Evolutionary conservation across 179 eudicot species (phyloP).

Genomic region (Spergularia azorica): DNA sequence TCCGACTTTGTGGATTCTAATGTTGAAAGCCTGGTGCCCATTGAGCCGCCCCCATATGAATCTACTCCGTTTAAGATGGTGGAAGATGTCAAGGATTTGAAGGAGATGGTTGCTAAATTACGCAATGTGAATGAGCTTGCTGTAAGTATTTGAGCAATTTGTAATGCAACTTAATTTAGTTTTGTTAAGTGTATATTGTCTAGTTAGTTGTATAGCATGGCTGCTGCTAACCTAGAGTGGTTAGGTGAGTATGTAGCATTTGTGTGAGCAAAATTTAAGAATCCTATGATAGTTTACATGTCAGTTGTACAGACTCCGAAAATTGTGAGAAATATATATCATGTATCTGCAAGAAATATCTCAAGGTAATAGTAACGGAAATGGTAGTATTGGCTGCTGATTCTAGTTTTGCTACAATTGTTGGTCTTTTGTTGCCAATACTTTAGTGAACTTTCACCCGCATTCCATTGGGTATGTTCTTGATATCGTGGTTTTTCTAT

Average conservation of each 20-base stretch:
- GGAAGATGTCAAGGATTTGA: constrained; percentile 77
- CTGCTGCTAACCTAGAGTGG: not conserved
- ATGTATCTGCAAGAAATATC: too few relatives aligned
- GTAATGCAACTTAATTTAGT: not conserved
- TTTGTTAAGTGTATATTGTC: not conserved
- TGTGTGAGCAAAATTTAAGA: not conserved
- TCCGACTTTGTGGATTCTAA: constrained; percentile 67
- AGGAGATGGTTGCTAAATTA: constrained; percentile 76
- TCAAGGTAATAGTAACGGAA: too few relatives aligned
- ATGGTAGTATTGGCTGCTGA: too few relatives aligned
- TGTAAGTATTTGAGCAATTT: constrained; percentile 43
- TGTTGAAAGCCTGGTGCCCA: constrained; percentile 43
- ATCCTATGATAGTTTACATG: too few relatives aligned
- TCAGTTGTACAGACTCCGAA: too few relatives aligned
- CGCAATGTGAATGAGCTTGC: constrained; percentile 75
- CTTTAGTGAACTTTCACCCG: too few relatives aligned
- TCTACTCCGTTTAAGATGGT: constrained; percentile 79
- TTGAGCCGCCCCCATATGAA: constrained; percentile 63
- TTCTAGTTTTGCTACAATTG: too few relatives aligned
- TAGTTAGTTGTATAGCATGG: not conserved
- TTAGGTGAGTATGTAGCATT: not conserved
- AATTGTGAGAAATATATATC: too few relatives aligned
- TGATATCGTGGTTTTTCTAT: too few relatives aligned
- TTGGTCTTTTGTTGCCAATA: too few relatives aligned
- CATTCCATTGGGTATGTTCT: too few relatives aligned